A percentile compares a stretch with the other conserved stretches of the same genome.
Evolutionary conservation across 1,284 basidiomycete genomes (phyloP).

Genomic region (Ganoderma lucidum): DNA sequence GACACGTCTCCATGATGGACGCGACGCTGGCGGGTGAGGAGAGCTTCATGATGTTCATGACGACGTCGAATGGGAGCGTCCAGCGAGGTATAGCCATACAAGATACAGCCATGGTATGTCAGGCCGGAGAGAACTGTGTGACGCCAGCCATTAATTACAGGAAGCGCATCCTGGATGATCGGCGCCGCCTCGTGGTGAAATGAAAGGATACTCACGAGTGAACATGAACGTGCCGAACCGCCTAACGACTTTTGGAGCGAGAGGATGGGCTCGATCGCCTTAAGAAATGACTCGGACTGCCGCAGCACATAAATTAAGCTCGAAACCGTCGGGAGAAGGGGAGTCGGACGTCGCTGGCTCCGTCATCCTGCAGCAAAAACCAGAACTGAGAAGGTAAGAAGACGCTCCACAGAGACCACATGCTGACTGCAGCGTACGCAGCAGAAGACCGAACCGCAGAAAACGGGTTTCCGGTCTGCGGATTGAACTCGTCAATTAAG

Average conservation of each 20-base stretch:
- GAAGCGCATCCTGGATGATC: neutral
- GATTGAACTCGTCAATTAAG: neutral
- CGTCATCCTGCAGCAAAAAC: neutral
- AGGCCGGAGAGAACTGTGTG: neutral
- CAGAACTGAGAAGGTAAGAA: neutral
- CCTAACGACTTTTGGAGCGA: neutral
- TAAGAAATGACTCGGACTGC: neutral
- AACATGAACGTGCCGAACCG: neutral
- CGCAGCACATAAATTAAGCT: neutral
- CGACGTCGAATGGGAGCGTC: constrained; percentile 8
- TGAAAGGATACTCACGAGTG: neutral
- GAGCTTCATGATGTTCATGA: constrained; percentile 7
- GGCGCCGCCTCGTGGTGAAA: neutral
- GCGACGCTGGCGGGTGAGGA: constrained; percentile 2
- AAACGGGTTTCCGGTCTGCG: neutral
- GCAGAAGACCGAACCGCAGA: neutral
- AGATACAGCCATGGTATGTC: neutral
- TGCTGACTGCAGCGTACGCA: neutral
- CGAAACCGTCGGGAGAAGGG: neutral
- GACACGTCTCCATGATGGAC: constrained; percentile 15
- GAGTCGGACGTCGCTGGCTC: neutral
- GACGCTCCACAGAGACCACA: neutral
- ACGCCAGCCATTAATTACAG: neutral
- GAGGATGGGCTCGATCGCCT: neutral
- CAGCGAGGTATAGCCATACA: neutral